phyloP scores from a whole-genome alignment of 2,329 filamentous ascomycete species.

The Albifimbria verrucaria region DNA sequence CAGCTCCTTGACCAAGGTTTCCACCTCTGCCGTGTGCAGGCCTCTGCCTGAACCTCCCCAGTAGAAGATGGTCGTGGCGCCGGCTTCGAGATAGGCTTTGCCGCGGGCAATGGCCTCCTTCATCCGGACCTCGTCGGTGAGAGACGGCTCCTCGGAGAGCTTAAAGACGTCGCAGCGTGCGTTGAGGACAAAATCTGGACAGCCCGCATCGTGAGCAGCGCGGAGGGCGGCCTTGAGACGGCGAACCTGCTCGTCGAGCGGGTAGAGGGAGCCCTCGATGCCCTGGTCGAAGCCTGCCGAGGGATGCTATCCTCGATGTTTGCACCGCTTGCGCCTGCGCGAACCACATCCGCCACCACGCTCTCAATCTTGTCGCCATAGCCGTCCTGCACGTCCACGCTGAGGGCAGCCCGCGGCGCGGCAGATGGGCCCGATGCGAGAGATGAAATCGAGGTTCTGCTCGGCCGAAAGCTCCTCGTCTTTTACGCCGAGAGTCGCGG shows the following conservation, averaged over 20 bases:
- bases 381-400: constrained; percentile 59
- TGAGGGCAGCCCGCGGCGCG: constrained; percentile 41
- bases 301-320: constrained; percentile 55
- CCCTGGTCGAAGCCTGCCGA: constrained; percentile 30
- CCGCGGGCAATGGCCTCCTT: constrained; percentile 51
- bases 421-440: constrained; percentile 40
- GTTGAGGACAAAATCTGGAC: constrained; percentile 55
- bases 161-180: constrained; percentile 54
- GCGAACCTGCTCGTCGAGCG: constrained; percentile 41
- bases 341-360: constrained; percentile 42
- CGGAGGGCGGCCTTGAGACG: constrained; percentile 41
- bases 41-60: constrained; percentile 49
- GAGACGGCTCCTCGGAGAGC: constrained; percentile 22
- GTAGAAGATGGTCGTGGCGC: constrained; percentile 58
- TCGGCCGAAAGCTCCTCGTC: constrained; percentile 48
- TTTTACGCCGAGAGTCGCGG: constrained; percentile 37
- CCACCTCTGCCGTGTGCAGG: constrained; percentile 42
- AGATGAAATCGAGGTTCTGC: constrained; percentile 46
- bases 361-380: constrained; percentile 46
- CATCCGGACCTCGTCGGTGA: constrained; percentile 31
- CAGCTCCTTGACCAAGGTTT: constrained; percentile 43
- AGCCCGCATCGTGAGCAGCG: constrained; percentile 42
- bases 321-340: constrained; percentile 50
- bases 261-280: constrained; percentile 27
- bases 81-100: constrained; percentile 53